Base-by-base conservation (phyloP, 805 yeast genomes). In the Myxozyma vanderwaltii region DNA sequence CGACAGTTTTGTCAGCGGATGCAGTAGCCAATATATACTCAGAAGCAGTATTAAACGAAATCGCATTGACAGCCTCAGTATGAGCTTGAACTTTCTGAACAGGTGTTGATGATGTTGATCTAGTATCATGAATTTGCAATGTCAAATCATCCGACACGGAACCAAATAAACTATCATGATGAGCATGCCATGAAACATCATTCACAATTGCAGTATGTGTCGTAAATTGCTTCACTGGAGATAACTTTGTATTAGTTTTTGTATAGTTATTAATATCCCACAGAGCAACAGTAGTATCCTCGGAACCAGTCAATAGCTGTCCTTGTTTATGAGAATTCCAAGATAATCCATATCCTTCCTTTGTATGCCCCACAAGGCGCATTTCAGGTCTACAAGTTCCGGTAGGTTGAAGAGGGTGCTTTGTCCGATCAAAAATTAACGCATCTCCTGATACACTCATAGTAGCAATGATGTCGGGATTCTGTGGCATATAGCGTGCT, bases 1-100 rank as follows among this genome's bases (percentile, higher is more conserved):
- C 82, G 21, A 89, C 81, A n/a, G 84, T 75, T 67, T 85, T 84
- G 70, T 90, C 96, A 27, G 86, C 83, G 12, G 90, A 86, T 23
- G 88, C 96, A 0, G 94, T 87, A 13, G 86, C 91, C 49, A 88
- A 77, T 58, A 89, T 71, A 39, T 81, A 73, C 31, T 68, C 66
- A 40, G 78, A 71, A n/a, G 67, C 67, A 0, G 89, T 86, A 68
- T 86, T 86, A 74, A 87, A 87, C 44, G 81, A 82, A 47, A 87
- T 80, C 1, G 88, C 79, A 69, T 86, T 88, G 64, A 89, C 84
- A n/a, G 84, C 82, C 48, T 81, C 86, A 2, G 74, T 75, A 64
- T 82, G 86, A 0, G 83, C 84, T 49, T 78, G 76, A 26, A 77
- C 71, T 24, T 81, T 72, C 29, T 75, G 74, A 56, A 84, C 76